Conservation (phyloP, 257 asterid species). For the Coffea canephora region DNA sequence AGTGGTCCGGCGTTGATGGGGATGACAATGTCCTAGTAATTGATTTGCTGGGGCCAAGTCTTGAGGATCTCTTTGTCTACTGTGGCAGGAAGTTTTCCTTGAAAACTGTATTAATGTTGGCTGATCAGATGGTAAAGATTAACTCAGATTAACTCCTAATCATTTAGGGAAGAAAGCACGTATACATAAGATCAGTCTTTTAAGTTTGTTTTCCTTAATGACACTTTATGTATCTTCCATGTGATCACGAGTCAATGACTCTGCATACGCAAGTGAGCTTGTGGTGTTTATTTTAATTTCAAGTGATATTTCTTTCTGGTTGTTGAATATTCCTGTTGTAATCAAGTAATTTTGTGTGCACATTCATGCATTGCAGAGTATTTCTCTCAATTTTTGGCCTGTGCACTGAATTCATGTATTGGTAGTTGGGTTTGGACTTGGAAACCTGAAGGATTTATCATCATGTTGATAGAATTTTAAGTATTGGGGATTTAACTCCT, state of each 20-base stretch:
- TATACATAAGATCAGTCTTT: not conserved
- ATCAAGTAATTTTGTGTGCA: not conserved
- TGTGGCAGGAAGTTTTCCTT: slow-evolving; percentile 86
- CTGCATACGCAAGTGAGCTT: not conserved
- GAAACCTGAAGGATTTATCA: not conserved
- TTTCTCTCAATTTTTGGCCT: not conserved
- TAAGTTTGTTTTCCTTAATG: not conserved
- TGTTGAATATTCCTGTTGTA: not conserved
- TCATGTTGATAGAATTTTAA: not conserved
- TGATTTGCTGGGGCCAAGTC: slow-evolving; percentile 91
- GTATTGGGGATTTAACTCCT: not conserved
- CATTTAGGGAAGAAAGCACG: not conserved
- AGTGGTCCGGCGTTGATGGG: slow-evolving; percentile 91
- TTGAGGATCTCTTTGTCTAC: slow-evolving; percentile 92
- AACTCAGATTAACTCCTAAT: not conserved
- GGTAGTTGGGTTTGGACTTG: not conserved
- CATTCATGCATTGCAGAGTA: not conserved
- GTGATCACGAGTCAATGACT: not conserved
- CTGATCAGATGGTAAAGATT: slow-evolving; percentile 85
- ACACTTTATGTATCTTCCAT: not conserved
- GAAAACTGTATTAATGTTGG: slow-evolving; percentile 89
- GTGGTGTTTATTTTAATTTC: not conserved
- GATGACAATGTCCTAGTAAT: slow-evolving; percentile 88
- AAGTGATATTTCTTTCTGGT: not conserved
- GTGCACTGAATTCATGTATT: not conserved